A percentile compares a stretch with the other conserved stretches of the same genome.
Conservation (phyloP, 768 basidiomycete species). For the Hortiboletus campestris region DNA sequence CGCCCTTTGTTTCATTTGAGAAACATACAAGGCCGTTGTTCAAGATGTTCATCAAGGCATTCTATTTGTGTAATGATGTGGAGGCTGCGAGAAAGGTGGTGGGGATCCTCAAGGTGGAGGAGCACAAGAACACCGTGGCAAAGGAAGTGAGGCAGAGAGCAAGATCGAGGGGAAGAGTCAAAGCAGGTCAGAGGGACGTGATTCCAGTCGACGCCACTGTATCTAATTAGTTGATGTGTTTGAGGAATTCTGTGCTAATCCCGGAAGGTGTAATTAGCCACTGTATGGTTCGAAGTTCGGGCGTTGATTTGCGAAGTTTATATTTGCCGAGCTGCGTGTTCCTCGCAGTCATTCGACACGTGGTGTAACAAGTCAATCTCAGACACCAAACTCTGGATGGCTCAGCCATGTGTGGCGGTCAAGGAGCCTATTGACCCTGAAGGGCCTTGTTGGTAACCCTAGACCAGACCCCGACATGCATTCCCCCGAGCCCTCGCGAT, state of each 20-base stretch:
- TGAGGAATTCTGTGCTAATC: not conserved
- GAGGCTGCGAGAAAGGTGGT: slow-evolving; percentile 52
- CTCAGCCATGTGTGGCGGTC: not conserved
- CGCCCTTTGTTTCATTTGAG: slow-evolving; percentile 49
- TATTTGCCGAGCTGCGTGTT: not conserved
- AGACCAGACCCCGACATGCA: not conserved
- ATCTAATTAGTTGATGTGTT: slow-evolving; percentile 6
- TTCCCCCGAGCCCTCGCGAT: not conserved
- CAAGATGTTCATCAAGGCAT: slow-evolving; percentile 68
- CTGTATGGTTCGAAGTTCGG: not conserved
- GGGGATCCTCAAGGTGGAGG: slow-evolving; percentile 52
- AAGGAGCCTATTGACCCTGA: not conserved
- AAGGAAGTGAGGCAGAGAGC: slow-evolving; percentile 18
- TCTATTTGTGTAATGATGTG: slow-evolving; percentile 54
- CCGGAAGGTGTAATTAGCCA: not conserved
- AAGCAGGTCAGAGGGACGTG: slow-evolving; percentile 3
- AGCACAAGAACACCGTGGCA: slow-evolving; percentile 3
- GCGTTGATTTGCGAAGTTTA: not conserved
- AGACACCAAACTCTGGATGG: not conserved
- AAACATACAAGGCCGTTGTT: slow-evolving; percentile 67
- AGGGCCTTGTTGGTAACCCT: not conserved
- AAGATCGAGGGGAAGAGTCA: slow-evolving; percentile 21
- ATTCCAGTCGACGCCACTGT: not conserved
- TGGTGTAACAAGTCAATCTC: not conserved
- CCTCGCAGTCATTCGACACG: not conserved